A percentile compares a stretch with the other conserved stretches of the same genome.
Evolutionary conservation across 2,329 filamentous ascomycete genomes (phyloP).

Genomic region (Hypoxylon sp.): DNA sequence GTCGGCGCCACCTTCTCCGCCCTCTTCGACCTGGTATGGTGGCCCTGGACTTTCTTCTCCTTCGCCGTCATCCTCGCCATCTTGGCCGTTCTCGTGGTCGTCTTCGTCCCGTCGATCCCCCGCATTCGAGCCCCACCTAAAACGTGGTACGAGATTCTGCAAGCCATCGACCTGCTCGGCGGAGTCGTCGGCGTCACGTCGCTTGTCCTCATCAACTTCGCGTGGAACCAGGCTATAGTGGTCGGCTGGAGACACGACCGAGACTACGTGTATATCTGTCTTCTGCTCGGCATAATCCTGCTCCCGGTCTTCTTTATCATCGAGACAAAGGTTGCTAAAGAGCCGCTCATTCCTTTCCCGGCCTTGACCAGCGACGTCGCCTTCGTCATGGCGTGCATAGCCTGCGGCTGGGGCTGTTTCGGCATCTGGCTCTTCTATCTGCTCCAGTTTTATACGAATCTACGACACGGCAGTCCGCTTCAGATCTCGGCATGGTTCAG

Average conservation of each 20-base stretch:
- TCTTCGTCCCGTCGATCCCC: constrained; percentile 30
- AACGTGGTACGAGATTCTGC: constrained; percentile 16
- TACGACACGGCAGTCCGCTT: constrained; percentile 47
- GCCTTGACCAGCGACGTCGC: constrained; percentile 56
- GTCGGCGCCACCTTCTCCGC: constrained; percentile 43
- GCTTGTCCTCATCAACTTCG: constrained; percentile 64
- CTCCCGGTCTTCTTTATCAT: constrained; percentile 59
- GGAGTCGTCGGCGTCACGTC: constrained; percentile 53
- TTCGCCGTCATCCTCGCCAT: constrained; percentile 42
- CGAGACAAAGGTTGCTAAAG: constrained; percentile 53
- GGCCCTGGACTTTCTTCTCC: constrained; percentile 45
- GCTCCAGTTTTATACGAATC: constrained; percentile 57
- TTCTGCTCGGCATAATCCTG: constrained; percentile 61
- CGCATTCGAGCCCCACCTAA: background rate
- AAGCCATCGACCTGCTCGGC: constrained; percentile 42
- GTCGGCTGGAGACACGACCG: constrained; percentile 54
- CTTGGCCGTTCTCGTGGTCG: constrained; percentile 34
- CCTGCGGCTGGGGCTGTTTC: constrained; percentile 62
- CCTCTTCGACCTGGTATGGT: constrained; percentile 43
- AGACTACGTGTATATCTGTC: constrained; percentile 57
- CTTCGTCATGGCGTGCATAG: constrained; percentile 64
- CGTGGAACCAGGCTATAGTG: constrained; percentile 66
- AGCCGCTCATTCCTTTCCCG: constrained; percentile 66
- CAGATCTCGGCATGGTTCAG: constrained; percentile 45
- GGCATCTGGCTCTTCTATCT: constrained; percentile 63